Conservation (phyloP, 768 basidiomycete species). For the Phylloporus rhodoxanthus region DNA sequence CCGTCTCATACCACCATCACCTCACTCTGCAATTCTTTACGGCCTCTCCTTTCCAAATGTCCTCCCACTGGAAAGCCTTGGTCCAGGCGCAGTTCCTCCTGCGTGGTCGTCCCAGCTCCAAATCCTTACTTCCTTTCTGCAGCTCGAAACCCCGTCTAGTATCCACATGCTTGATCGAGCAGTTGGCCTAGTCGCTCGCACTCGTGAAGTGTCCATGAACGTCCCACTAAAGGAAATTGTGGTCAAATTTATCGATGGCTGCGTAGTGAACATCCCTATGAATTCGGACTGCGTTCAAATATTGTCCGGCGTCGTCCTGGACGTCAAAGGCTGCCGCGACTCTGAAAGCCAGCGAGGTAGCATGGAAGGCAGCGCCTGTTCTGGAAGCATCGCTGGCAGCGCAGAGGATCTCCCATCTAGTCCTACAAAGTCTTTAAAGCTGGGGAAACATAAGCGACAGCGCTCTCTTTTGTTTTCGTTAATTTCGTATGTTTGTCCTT, state of each 20-base stretch:
- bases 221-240: constrained; percentile 40
- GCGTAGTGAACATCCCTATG: constrained; percentile 44
- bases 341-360: constrained; percentile 26
- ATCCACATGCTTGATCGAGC: constrained; percentile 59
- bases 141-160: constrained; percentile 46
- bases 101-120: constrained; percentile 54
- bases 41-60: constrained; percentile 44
- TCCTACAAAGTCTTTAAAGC: constrained; percentile 30
- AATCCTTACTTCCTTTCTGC: constrained; percentile 41
- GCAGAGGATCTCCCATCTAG: constrained; percentile 14
- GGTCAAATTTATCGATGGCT: constrained; percentile 56
- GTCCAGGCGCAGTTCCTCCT: constrained; percentile 34
- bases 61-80: constrained; percentile 34
- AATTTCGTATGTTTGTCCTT: constrained; percentile 41
- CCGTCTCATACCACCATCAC: constrained; percentile 41
- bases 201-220: constrained; percentile 61
- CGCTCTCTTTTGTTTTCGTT: constrained; percentile 66
- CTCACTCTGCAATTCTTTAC: constrained; percentile 54
- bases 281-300: constrained; percentile 36
- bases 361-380: constrained; percentile 26
- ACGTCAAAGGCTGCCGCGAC: constrained; percentile 47
- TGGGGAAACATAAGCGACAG: constrained; percentile 58
- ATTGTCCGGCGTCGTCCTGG: constrained; percentile 46
- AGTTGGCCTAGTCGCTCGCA: constrained; percentile 48
- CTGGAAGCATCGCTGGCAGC: constrained; percentile 15